Evolutionary conservation across 2,329 filamentous ascomycete species (phyloP).

Genomic region (Atkinsonella hypoxylon): DNA sequence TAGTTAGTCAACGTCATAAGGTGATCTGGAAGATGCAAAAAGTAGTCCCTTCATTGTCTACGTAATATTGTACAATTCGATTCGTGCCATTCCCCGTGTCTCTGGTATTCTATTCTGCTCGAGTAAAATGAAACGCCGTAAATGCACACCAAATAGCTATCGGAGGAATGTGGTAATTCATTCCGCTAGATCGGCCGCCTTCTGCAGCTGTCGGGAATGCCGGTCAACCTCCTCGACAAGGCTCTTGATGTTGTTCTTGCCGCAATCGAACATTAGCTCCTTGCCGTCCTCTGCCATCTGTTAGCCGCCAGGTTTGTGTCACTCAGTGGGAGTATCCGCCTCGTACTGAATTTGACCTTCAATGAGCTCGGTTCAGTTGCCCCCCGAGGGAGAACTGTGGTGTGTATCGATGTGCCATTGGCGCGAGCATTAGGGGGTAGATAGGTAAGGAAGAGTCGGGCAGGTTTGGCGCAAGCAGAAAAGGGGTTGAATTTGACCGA

Average conservation of each 20-base stretch:
- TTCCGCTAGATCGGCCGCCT: slow-evolving; percentile 66
- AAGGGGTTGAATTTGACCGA: slow-evolving; percentile 89
- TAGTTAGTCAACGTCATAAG: neutral
- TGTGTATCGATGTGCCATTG: slow-evolving; percentile 63
- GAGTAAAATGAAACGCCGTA: slow-evolving; percentile 17
- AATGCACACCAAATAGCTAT: slow-evolving; percentile 16
- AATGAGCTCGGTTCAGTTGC: slow-evolving; percentile 59
- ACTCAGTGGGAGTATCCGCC: neutral
- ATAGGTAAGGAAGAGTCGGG: slow-evolving; percentile 75
- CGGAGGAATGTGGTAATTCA: slow-evolving; percentile 12
- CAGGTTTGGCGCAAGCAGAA: slow-evolving; percentile 64
- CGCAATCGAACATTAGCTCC: slow-evolving; percentile 70
- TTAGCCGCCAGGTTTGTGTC: slow-evolving; percentile 11
- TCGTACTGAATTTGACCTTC: slow-evolving; percentile 74
- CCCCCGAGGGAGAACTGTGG: slow-evolving; percentile 59
- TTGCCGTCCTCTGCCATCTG: slow-evolving; percentile 69
- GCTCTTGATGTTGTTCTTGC: slow-evolving; percentile 72
- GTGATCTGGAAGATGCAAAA: slow-evolving; percentile 19
- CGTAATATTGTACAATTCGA: slow-evolving; percentile 8
- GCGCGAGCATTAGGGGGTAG: slow-evolving; percentile 69
- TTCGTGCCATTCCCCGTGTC: slow-evolving; percentile 8
- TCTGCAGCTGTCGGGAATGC: slow-evolving; percentile 70
- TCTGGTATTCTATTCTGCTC: neutral
- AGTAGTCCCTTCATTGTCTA: slow-evolving; percentile 7
- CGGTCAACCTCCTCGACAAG: slow-evolving; percentile 82